Evolutionary conservation across 73 alveolate species (phyloP).

Genomic region (Loxodes magnus): DNA sequence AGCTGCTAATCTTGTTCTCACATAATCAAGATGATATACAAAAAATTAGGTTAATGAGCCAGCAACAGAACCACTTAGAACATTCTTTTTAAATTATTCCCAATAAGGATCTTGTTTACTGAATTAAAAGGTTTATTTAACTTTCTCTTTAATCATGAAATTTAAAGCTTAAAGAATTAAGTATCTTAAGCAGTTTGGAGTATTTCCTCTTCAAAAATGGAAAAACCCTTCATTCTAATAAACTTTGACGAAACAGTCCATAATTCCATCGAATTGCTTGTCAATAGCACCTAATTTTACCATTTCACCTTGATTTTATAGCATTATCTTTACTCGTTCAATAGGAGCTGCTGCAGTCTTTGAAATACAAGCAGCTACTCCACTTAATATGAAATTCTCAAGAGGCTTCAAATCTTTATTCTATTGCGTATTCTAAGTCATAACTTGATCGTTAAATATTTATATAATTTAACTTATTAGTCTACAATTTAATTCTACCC

Average conservation of each 20-base stretch:
- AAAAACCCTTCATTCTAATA: conserved; percentile 52
- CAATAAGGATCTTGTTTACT: conserved; percentile 52
- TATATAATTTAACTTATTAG: too few relatives aligned
- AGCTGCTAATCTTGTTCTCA: conserved; percentile 88
- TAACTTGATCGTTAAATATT: too few relatives aligned
- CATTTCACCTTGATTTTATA: conserved; percentile 79
- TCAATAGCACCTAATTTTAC: conserved; percentile 38
- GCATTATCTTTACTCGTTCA: conserved; percentile 87
- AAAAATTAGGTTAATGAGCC: conserved; percentile 72
- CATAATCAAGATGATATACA: conserved; percentile 87
- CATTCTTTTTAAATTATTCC: conserved; percentile 68
- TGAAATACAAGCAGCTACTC: conserved; percentile 83
- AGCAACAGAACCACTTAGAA: conserved; percentile 86
- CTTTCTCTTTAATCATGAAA: conserved; percentile 80
- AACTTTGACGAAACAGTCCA: conserved; percentile 17
- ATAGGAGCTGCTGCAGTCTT: conserved; percentile 90
- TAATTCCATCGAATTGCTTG: conserved; percentile 72
- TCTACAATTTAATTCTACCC: too few relatives aligned
- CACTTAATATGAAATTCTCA: conserved; percentile 82
- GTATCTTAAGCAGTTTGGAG: conserved; percentile 82
- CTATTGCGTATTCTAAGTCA: too few relatives aligned
- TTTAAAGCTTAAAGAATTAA: conserved; percentile 72
- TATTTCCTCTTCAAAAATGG: conserved; percentile 90
- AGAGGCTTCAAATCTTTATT: too few relatives aligned
- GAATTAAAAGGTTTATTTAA: conserved; percentile 54